These are phyloP conservation scores for Scheffersomyces parashehatae DNA, from an alignment of 1,139 yeast genomes.

Conservation along the genomic window DNA sequence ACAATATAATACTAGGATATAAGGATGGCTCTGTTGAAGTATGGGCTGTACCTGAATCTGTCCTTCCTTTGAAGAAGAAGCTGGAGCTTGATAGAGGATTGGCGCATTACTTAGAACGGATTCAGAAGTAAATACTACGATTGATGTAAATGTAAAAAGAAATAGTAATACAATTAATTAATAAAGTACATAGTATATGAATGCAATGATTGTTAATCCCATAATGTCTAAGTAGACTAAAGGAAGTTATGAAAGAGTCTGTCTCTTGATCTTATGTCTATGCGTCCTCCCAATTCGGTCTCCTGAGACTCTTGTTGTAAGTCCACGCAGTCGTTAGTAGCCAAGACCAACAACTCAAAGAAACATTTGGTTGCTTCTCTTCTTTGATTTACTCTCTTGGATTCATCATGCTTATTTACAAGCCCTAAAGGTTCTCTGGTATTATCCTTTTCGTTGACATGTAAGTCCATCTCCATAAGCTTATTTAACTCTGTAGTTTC, in stretches of 20 bases:
- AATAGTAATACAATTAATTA: neutral
- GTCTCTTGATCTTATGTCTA: conserved; percentile 53
- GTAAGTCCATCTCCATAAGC: conserved; percentile 41
- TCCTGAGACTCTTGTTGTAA: conserved; percentile 51
- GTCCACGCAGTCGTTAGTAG: conserved; percentile 71
- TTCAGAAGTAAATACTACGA: neutral
- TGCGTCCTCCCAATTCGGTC: conserved; percentile 56
- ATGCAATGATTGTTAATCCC: neutral
- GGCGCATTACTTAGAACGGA: conserved; percentile 6
- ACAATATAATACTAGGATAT: conserved; percentile 24
- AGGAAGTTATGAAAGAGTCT: conserved; percentile 46
- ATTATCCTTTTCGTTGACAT: conserved; percentile 12
- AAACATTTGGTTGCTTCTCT: conserved; percentile 73
- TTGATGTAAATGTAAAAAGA: neutral
- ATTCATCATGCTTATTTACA: conserved; percentile 13
- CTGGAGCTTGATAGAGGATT: conserved; percentile 10
- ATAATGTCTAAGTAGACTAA: conserved; percentile 8
- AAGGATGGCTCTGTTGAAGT: conserved; percentile 24
- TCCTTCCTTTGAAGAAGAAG: conserved; percentile 10
- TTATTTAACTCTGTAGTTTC: conserved; percentile 35
- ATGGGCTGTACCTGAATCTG: conserved; percentile 20
- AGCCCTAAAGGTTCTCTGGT: conserved; percentile 31
- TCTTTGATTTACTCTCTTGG: conserved; percentile 37
- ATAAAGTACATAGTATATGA: conserved; percentile 18
- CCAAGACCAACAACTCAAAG: conserved; percentile 80